Conservation (phyloP, 2,329 filamentous ascomycete species). For the Amphichorda felina region DNA sequence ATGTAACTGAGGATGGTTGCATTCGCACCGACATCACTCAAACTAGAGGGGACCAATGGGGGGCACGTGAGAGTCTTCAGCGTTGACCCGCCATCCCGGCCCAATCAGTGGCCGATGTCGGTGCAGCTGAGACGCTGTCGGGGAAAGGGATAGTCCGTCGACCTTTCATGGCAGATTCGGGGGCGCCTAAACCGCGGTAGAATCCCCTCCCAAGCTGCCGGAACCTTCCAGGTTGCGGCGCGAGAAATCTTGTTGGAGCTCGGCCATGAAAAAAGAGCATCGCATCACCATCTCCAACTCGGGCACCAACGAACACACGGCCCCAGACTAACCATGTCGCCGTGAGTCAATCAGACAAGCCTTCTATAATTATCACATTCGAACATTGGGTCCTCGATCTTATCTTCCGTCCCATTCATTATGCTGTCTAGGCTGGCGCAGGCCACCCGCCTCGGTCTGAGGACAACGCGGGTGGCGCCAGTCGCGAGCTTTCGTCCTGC, state of each 20-base stretch:
- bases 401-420: slow-evolving; percentile 6
- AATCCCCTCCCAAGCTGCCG: too few species aligned
- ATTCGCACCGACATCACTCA: too few species aligned
- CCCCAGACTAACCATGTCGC: slow-evolving; percentile 2
- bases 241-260: slow-evolving; percentile 1
- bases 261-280: not conserved
- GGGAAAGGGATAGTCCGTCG: slow-evolving; percentile 2
- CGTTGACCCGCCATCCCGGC: not conserved
- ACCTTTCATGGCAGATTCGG: not conserved
- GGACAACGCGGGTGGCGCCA: slow-evolving; percentile 2
- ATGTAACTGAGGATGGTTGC: too few species aligned
- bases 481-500: slow-evolving; percentile 8
- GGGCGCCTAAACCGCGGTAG: too few species aligned
- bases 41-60: too few species aligned
- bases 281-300: slow-evolving; percentile 2
- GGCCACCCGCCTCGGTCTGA: slow-evolving; percentile 19
- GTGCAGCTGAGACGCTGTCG: slow-evolving; percentile 2
- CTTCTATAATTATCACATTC: too few species aligned
- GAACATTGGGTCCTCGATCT: too few species aligned
- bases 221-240: too few species aligned
- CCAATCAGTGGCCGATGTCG: not conserved
- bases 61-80: slow-evolving; percentile 1
- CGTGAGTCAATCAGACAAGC: slow-evolving; percentile 1
- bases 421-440: slow-evolving; percentile 27
- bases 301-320: not conserved